phyloP scores from a whole-genome alignment of 176 grass and related monocot genomes.

The Carex littledalei region DNA sequence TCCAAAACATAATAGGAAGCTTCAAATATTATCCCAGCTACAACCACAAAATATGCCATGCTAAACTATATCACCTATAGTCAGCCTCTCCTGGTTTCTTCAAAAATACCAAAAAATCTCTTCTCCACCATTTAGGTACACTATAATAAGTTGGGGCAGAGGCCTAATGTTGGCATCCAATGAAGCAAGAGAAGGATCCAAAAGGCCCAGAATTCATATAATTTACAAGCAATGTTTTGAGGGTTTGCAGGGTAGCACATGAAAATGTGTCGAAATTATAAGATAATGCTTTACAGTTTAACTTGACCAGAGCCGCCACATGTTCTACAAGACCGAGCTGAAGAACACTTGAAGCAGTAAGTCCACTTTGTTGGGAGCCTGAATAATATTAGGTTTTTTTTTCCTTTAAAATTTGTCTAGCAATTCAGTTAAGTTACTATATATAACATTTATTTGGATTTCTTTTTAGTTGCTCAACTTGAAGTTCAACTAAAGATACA shows the following conservation, averaged over 20 bases:
- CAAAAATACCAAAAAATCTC: background rate
- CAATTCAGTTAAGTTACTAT: background rate
- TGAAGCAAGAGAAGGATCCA: background rate
- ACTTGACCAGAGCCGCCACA: slow-evolving; percentile 41
- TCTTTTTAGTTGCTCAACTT: background rate
- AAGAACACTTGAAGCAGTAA: slow-evolving; percentile 47
- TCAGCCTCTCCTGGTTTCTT: background rate
- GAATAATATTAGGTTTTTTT: background rate
- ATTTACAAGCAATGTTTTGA: background rate
- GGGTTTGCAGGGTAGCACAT: background rate
- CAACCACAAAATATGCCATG: background rate
- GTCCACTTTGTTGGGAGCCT: slow-evolving; percentile 48
- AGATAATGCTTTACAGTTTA: background rate
- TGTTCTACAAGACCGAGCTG: slow-evolving; percentile 36
- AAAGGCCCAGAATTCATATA: background rate
- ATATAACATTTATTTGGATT: background rate
- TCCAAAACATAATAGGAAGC: background rate
- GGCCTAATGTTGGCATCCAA: background rate
- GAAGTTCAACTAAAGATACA: background rate
- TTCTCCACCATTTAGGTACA: background rate
- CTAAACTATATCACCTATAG: background rate
- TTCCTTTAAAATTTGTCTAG: background rate
- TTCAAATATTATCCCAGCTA: background rate
- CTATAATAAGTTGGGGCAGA: background rate
- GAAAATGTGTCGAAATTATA: background rate